Evolutionary conservation across 495 filamentous ascomycete species (phyloP).

Genomic region (Talaromyces thailandensis): DNA sequence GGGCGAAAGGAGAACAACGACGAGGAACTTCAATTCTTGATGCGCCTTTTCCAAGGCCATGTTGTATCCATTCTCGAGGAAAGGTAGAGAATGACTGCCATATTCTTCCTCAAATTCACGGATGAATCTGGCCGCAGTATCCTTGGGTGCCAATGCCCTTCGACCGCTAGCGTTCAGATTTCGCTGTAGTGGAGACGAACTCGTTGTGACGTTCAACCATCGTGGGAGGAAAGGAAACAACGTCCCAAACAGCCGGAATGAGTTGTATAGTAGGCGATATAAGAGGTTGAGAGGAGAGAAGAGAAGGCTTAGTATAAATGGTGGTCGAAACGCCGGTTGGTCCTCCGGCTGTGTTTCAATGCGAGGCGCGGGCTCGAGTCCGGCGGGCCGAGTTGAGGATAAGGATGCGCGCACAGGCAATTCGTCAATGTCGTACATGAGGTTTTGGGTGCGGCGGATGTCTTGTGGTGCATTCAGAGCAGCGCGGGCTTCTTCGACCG

Average conservation of each 20-base stretch:
- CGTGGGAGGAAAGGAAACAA: conserved; percentile 81
- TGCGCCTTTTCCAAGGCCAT: conserved; percentile 84
- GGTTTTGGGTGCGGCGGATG: conserved; percentile 42
- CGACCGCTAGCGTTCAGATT: conserved; percentile 59
- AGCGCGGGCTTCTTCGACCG: conserved; percentile 65
- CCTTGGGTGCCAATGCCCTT: conserved; percentile 66
- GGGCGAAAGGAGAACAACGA: conserved; percentile 76
- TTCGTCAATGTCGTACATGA: conserved; percentile 54
- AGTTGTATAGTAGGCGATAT: conserved; percentile 55
- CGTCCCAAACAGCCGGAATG: conserved; percentile 56
- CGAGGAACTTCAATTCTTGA: conserved; percentile 77
- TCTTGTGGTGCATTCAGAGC: conserved; percentile 44
- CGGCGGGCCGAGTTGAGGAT: conserved; percentile 7
- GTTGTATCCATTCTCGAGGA: conserved; percentile 80
- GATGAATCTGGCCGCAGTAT: conserved; percentile 80
- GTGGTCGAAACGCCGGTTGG: conserved; percentile 55
- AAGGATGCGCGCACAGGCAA: conserved; percentile 24
- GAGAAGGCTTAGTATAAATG: conserved; percentile 64
- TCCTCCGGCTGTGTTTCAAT: conserved; percentile 65
- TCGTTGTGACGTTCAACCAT: conserved; percentile 42
- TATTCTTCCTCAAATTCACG: conserved; percentile 94
- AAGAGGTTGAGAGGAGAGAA: conserved; percentile 76
- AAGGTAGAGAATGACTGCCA: conserved; percentile 56
- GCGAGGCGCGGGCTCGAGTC: conserved; percentile 56
- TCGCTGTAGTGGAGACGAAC: conserved; percentile 40